A percentile compares a stretch with the other conserved stretches of the same genome.
These are phyloP conservation scores for Trypanosoma lewisi DNA, from an alignment of 208 protist species.

Conservation along the genomic window DNA sequence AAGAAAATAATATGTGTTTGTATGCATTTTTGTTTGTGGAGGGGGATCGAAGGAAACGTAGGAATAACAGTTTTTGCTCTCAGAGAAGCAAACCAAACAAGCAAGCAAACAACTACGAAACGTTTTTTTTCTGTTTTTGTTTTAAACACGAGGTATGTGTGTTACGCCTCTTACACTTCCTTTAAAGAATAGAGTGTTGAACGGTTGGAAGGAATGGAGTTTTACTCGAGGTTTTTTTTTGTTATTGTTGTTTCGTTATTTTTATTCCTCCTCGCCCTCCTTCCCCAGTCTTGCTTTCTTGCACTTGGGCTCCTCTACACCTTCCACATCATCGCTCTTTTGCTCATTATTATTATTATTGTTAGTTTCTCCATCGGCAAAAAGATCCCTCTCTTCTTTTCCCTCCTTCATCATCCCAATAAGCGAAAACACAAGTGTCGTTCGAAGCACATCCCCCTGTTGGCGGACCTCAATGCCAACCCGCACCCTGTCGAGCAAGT, in stretches of 20 bases:
- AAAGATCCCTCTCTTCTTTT: conserved; percentile 25
- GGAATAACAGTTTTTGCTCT: too few species aligned
- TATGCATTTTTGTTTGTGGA: too few species aligned
- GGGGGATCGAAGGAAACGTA: too few species aligned
- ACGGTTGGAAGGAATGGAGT: not conserved
- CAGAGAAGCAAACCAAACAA: not conserved
- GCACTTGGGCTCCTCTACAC: conserved; percentile 1
- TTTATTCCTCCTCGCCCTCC: not conserved
- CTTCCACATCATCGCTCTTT: conserved; percentile 17
- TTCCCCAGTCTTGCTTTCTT: conserved; percentile 7
- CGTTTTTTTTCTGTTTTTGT: not conserved
- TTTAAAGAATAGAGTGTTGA: not conserved
- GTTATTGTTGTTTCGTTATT: not conserved
- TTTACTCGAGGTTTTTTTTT: too few species aligned
- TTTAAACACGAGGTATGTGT: too few species aligned
- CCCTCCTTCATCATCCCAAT: conserved; percentile 63
- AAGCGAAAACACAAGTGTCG: conserved; percentile 65
- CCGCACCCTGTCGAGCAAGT: conserved; percentile 74
- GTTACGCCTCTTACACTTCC: not conserved
- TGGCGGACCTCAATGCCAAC: conserved; percentile 75
- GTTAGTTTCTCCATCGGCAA: conserved; percentile 40
- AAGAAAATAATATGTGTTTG: too few species aligned
- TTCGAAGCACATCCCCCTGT: conserved; percentile 75
- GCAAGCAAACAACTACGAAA: conserved; percentile 16
- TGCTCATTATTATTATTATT: conserved; percentile 17